Base-by-base conservation (phyloP, 192 early-diverging fungal genomes). In the Powellomyces hirtus region DNA sequence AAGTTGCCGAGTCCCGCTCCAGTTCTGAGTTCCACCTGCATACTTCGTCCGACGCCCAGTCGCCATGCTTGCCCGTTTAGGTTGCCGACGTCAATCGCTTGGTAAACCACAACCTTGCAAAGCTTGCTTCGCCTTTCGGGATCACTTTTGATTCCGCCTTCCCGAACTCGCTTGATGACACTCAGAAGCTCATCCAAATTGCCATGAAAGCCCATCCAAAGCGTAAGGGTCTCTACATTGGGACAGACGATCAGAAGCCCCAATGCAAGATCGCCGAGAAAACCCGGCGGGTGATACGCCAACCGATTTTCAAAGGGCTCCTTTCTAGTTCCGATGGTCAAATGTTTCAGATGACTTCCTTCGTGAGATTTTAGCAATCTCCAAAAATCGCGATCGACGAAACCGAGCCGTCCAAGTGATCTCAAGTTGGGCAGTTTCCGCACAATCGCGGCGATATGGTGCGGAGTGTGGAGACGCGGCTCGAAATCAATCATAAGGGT, bases 401-500 rank as follows among this genome's bases (percentile, higher is more conserved):
- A 60, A 6, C 59, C 59, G 13, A 60, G 59, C 38, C 59, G 31
- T n/a, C 59, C 59, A 16, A 60, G n/a, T 20, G 59, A 60, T 34
- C 16, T 14, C 13, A 60, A 37, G 35, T 60, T 60, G 3, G 59
- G 59, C 20, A 60, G 31, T 1, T 2, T n/a, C 5, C 37, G 33
- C 6, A 60, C 20, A 29, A 60, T 14, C 4, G 13, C 20, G 11
- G 38, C 59, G 13, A 60, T 36, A 20, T 33, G 13, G 5, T 56
- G 27, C 2, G 59, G 59, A 3, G 59, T 24, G 35, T 60, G 59
- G 36, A 33, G 59, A 6, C 59, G 59, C 4, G 59, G 59, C 4
- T 60, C 59, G 35, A 60, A 40, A 29, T 60, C 59, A 4, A 36
- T 36, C 2, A 38, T 3, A 29, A 60, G 59, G 35, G 59, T 8